Base-by-base conservation (phyloP, 306 rosid genomes). In the Prunus campanulata region DNA sequence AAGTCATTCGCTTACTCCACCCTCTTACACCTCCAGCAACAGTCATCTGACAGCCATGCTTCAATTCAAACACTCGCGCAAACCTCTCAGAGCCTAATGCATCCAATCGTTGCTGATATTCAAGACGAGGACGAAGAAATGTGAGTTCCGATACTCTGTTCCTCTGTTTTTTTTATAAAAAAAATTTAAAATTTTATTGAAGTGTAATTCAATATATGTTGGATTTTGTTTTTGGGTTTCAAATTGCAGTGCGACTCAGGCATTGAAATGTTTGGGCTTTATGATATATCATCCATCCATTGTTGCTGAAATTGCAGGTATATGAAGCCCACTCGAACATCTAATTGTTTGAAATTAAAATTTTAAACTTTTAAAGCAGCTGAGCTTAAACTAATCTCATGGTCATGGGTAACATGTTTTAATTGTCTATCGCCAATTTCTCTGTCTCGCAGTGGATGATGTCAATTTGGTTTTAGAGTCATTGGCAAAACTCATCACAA, bases 201-300 rank as follows among this genome's bases (percentile, higher is more conserved):
- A 22, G n/a, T n/a, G 18, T 29, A 3, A 14, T 29, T 50, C 24
- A 60, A 54, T 9, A 11, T n/a, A 18, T 24, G 2, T 47, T 25
- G 8, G n/a, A 4, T 56, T 59, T 51, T 19, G n/a, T 6, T 16
- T 20, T 68, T 69, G 29, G 20, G 8, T n/a, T 82, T 48, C 68
- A 70, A 65, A 61, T 78, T 59, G 27, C 82, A 93, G 98, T 71
- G 90, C 87, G 3, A 77, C 90, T 32, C 93, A 85, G 79, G 92
- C 98, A 10, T 85, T 91, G 89, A 91, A 91, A 83, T 86, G 97
- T 72, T 75, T 93, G 88, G 98, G 97, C 35, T 91, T 93, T 88
- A 83, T 93, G 90, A 83, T 88, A 72, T 93, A 90, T 74, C 97
- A 93, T 47, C 86, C 93, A 2, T 86, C 84, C 62, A 75, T 88